phyloP scores from a whole-genome alignment of 371 early-diverging fungal species.

The Rhizomucor pusillus region DNA sequence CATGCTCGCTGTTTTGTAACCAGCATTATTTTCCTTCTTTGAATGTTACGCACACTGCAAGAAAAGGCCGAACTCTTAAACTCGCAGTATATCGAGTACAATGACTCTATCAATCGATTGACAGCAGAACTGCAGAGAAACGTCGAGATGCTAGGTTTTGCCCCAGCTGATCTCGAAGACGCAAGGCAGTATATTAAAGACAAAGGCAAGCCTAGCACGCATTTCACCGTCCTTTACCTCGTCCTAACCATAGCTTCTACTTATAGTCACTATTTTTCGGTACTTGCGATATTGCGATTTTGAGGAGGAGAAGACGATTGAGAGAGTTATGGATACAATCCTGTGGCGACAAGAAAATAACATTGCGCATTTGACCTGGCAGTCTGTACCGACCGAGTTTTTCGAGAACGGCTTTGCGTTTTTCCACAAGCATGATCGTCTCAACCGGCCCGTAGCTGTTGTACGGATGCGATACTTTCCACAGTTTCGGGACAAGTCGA shows the following conservation, averaged over 20 bases:
- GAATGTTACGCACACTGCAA: constrained; percentile 15
- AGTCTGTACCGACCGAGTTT: constrained; percentile 29
- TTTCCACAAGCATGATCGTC: constrained; percentile 40
- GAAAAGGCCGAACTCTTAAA: constrained; percentile 19
- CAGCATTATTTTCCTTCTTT: no score
- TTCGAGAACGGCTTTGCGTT: constrained; percentile 35
- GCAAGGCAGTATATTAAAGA: constrained; percentile 26
- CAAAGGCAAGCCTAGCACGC: constrained; percentile 16
- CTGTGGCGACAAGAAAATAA: constrained; percentile 35
- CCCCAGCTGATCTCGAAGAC: constrained; percentile 18
- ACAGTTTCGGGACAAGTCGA: constrained; percentile 32
- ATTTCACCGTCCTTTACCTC: background rate
- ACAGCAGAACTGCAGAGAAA: constrained; percentile 13
- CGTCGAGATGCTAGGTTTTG: constrained; percentile 17
- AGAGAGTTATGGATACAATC: constrained; percentile 35
- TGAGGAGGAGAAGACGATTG: constrained; percentile 11
- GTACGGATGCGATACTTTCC: constrained; percentile 46
- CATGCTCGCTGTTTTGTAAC: no score
- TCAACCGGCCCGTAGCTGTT: constrained; percentile 42
- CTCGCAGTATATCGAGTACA: constrained; percentile 22
- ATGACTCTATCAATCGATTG: constrained; percentile 11
- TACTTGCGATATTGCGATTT: constrained; percentile 15
- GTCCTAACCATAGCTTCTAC: background rate
- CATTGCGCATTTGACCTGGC: constrained; percentile 23
- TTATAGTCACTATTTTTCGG: constrained; percentile 27